phyloP scores from a whole-genome alignment of 2,329 filamentous ascomycete genomes.

The Xylaria polymorpha region DNA sequence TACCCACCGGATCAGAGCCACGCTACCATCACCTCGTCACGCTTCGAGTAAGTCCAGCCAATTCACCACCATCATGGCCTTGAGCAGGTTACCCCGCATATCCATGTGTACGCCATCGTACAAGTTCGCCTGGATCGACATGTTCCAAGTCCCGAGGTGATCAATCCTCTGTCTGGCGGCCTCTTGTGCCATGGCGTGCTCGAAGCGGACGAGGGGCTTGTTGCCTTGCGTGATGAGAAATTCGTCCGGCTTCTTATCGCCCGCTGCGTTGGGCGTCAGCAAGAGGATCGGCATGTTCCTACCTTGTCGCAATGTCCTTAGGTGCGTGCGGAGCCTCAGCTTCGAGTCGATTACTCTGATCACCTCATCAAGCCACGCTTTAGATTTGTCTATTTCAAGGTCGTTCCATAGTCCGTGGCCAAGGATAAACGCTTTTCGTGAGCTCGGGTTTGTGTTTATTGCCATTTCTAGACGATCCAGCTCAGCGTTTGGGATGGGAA shows the following conservation, averaged over 20 bases:
- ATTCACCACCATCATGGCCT: conserved; percentile 62
- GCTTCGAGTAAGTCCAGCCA: conserved; percentile 55
- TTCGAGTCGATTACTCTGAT: conserved; percentile 48
- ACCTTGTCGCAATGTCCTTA: conserved; percentile 26
- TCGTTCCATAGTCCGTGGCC: conserved; percentile 62
- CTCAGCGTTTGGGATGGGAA: conserved; percentile 57
- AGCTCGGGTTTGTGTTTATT: conserved; percentile 48
- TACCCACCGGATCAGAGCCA: not conserved
- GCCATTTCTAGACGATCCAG: conserved; percentile 52
- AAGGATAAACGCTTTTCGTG: conserved; percentile 57
- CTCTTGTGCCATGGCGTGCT: conserved; percentile 54
- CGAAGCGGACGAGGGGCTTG: conserved; percentile 59
- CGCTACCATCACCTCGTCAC: conserved; percentile 25
- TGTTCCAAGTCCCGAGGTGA: conserved; percentile 62
- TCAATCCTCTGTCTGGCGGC: conserved; percentile 54
- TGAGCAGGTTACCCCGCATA: conserved; percentile 60
- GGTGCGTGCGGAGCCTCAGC: conserved; percentile 38
- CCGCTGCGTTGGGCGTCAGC: conserved; percentile 60
- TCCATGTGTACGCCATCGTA: conserved; percentile 62
- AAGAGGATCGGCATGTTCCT: conserved; percentile 49
- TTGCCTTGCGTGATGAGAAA: conserved; percentile 60
- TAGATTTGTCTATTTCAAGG: conserved; percentile 55
- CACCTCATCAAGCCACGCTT: conserved; percentile 56
- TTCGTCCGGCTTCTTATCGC: conserved; percentile 58
- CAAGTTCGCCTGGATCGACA: conserved; percentile 60